Percentiles rank a stretch among this genome's conserved stretches.
Evolutionary conservation across 495 filamentous ascomycete species (phyloP).

Genomic region (Penicillium manginii): DNA sequence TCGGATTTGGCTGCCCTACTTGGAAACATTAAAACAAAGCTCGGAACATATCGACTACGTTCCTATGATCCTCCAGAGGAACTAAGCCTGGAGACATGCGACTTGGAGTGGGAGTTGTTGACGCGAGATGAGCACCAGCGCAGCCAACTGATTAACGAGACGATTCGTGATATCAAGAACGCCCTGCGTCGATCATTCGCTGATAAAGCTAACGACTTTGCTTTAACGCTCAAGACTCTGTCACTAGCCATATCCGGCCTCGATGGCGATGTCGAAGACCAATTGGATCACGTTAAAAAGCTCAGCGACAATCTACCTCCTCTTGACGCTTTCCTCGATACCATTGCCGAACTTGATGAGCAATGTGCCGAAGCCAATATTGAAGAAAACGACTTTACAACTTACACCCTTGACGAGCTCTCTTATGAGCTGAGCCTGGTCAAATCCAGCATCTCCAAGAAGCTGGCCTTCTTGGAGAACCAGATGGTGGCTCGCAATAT

Average conservation of each 20-base stretch:
- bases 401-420: constrained; percentile 95
- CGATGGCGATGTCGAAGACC: constrained; percentile 94
- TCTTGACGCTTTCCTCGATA: constrained; percentile 82
- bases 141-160: constrained; percentile 95
- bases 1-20: constrained; percentile 89
- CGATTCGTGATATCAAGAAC: constrained; percentile 97
- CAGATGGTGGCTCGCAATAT: constrained; percentile 96
- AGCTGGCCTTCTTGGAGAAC: constrained; percentile 95
- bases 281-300: constrained; percentile 79
- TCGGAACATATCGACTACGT: constrained; percentile 89
- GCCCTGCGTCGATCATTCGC: constrained; percentile 88
- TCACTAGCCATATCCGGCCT: constrained; percentile 90
- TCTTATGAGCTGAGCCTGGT: constrained; percentile 92
- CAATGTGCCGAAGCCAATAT: constrained; percentile 97
- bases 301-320: constrained; percentile 82
- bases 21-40: constrained; percentile 99
- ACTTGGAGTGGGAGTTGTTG: constrained; percentile 77
- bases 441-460: constrained; percentile 87
- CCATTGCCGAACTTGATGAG: constrained; percentile 77
- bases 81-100: constrained; percentile 76
- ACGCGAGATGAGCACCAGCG: constrained; percentile 81
- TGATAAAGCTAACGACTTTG: constrained; percentile 97
- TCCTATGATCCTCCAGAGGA: constrained; percentile 88
- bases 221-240: constrained; percentile 88
- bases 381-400: constrained; percentile 98